phyloP scores from a whole-genome alignment of 345 rosid genomes.

The Sisymbrium altissimum region DNA sequence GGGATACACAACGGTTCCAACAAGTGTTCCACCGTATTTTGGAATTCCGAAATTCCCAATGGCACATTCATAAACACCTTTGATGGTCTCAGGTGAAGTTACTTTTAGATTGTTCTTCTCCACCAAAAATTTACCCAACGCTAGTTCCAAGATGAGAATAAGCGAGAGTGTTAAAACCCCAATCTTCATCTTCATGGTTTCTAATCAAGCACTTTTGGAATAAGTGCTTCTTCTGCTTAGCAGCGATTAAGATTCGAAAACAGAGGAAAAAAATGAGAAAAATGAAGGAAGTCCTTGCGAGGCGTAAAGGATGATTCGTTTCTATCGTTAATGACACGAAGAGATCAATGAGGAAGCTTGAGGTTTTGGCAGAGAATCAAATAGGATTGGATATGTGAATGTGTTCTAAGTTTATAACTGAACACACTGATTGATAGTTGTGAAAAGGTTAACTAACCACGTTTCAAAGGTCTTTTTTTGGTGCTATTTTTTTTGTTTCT shows the following conservation, averaged over 20 bases:
- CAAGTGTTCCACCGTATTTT: conserved; percentile 12
- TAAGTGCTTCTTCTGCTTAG: neutral
- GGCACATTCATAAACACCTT: conserved; percentile 11
- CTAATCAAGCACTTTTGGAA: neutral
- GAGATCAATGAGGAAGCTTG: neutral
- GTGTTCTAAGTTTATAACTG: neutral
- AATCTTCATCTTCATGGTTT: neutral
- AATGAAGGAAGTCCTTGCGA: neutral
- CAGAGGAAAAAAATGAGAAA: too few relatives aligned
- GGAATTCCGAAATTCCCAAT: conserved; percentile 7
- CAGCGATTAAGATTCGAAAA: neutral
- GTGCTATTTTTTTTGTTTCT: too few relatives aligned
- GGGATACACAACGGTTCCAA: neutral
- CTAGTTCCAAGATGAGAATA: neutral
- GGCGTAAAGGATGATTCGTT: conserved; percentile 1
- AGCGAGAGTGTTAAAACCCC: neutral
- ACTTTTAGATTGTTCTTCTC: conserved; percentile 3
- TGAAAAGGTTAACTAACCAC: neutral
- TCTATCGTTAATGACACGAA: neutral
- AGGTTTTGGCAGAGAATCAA: neutral
- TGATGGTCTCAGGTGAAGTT: conserved; percentile 2
- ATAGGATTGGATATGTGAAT: neutral
- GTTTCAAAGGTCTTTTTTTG: neutral
- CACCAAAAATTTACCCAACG: neutral
- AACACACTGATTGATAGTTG: neutral